Base-by-base conservation (phyloP, 2,329 filamentous ascomycete species). In the Stemphylium beticola region DNA sequence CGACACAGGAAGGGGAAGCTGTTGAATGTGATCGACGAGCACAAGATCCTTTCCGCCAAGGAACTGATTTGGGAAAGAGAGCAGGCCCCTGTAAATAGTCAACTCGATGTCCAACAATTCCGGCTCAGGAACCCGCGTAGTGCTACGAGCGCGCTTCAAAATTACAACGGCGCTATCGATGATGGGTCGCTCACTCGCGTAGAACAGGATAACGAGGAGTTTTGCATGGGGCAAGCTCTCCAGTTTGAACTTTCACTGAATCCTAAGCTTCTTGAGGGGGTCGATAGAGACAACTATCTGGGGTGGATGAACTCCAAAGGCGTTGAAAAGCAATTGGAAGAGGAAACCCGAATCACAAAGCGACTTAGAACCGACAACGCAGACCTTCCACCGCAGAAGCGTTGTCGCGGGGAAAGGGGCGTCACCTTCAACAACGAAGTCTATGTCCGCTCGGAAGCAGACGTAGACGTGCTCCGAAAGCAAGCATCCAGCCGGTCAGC, bases 381-480 rank as follows among this genome's bases (percentile, higher is more conserved):
- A 29, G 10, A 29, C 26, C 26, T 29, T 10, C 26, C 26, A 9
- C 26, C 9, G 9, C 10, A 29, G 26, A 48, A 55, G 47, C 55
- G 49, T 42, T 48, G 51, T 22, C 36, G 38, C 11, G 42, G 44
- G 12, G 36, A 29, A 11, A 32, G 36, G 14, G 17, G 22, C 7
- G 53, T 61, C 15, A 20, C 34, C 15, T 56, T 49, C 24, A 29
- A 56, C 18, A 12, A 33, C 8, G 3, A 48, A 2, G 49, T 55
- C 20, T 51, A 40, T 22, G 32, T 58, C 12, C 42, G 53, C 10
- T 36, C 36, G 5, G 53, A 57, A 4, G 43, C 43, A 4, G 56
- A 61, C 29, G 24, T 61, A 20, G 56, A 61, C 12, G n/a, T 42
- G 10, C 51, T 61, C 20, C 49, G 58, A 9, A 43, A 37, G n/a